phyloP scores from a whole-genome alignment of 768 basidiomycete genomes.

The Lactifluus piperatus region DNA sequence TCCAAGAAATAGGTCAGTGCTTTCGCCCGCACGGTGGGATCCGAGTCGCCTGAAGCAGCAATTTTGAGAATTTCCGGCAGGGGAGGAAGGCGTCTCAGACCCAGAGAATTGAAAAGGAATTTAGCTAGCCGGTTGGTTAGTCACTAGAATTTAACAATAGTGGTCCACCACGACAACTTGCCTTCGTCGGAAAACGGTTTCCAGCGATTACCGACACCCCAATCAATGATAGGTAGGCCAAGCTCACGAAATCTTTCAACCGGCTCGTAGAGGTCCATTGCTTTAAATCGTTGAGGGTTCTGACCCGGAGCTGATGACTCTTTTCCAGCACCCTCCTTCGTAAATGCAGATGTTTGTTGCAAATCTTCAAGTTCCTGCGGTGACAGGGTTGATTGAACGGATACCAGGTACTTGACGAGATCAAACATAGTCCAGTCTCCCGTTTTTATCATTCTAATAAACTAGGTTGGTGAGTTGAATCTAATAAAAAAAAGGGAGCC shows the following conservation, averaged over 20 bases:
- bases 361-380: conserved; percentile 49
- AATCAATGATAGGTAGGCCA: conserved; percentile 77
- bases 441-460: conserved; percentile 70
- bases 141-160: not conserved
- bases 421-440: conserved; percentile 86
- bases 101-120: conserved; percentile 65
- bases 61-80: conserved; percentile 57
- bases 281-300: conserved; percentile 45
- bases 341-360: conserved; percentile 65
- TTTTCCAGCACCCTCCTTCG: conserved; percentile 37
- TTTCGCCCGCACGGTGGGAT: conserved; percentile 39
- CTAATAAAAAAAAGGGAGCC: conserved; percentile 11
- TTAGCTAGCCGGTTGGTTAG: conserved; percentile 44
- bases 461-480: not conserved
- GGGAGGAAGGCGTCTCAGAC: conserved; percentile 60
- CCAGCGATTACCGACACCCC: conserved; percentile 79
- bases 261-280: conserved; percentile 82
- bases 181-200: conserved; percentile 79
- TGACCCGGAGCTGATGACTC: conserved; percentile 20
- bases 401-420: conserved; percentile 79
- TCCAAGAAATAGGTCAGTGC: conserved; percentile 82
- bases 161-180: conserved; percentile 24
- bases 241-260: conserved; percentile 59
- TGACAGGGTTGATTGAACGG: conserved; percentile 58
- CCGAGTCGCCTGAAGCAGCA: conserved; percentile 52